Percentiles rank a stretch among this genome's conserved stretches.
These are phyloP conservation scores for Vinca minor DNA, from an alignment of 257 asterid genomes.

Conservation along the genomic window DNA sequence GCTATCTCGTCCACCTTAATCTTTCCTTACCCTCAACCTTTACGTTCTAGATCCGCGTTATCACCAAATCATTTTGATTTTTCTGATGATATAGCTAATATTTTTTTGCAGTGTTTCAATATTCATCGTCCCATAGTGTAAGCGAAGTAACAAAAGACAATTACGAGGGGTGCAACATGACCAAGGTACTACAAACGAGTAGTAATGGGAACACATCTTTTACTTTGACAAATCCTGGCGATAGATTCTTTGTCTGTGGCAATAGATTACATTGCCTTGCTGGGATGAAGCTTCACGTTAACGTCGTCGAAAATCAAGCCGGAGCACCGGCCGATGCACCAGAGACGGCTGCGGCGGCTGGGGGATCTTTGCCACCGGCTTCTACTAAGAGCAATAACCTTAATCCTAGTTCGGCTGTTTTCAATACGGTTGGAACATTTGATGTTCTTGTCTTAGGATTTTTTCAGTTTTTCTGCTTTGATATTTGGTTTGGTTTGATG, in stretches of 20 bases:
- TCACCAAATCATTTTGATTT: neutral
- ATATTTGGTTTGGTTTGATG: too few relatives aligned
- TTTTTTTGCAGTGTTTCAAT: constrained; percentile 51
- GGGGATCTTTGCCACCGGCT: constrained; percentile 30
- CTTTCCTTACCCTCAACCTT: too few relatives aligned
- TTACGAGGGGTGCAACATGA: constrained; percentile 57
- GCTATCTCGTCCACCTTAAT: too few relatives aligned
- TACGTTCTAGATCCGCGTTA: too few relatives aligned
- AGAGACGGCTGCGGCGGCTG: constrained; percentile 18
- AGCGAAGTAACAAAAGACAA: constrained; percentile 41
- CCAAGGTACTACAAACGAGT: constrained; percentile 50
- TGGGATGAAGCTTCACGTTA: constrained; percentile 71
- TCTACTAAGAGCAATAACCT: constrained; percentile 41
- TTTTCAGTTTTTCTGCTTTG: too few relatives aligned
- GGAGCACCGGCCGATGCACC: constrained; percentile 35
- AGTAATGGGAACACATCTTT: constrained; percentile 57
- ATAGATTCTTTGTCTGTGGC: constrained; percentile 57
- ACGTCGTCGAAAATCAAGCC: constrained; percentile 20
- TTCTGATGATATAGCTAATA: neutral
- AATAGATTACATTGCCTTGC: constrained; percentile 67
- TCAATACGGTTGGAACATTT: too few relatives aligned
- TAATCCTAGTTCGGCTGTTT: constrained; percentile 28
- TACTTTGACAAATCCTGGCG: constrained; percentile 40
- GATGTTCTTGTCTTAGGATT: too few relatives aligned
- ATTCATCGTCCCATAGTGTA: constrained; percentile 52